Percentiles rank a stretch among this genome's conserved stretches.
Conservation (phyloP, 305 asterid species). For the Rubia balearica region DNA sequence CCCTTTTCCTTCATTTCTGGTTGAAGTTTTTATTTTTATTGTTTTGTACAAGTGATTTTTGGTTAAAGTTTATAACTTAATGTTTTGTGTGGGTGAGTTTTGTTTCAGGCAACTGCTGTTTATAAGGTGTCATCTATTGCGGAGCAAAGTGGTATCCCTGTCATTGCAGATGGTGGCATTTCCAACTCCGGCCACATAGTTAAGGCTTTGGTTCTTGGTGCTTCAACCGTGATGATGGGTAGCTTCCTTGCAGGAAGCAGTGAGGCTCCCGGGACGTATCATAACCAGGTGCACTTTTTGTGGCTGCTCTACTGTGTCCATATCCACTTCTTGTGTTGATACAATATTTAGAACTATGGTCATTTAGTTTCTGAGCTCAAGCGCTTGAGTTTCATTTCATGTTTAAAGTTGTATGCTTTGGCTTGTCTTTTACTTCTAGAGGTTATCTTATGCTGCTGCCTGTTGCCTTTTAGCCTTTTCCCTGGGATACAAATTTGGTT, state of each 20-base stretch:
- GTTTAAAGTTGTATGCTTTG: background rate
- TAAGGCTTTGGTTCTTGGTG: constrained; percentile 86
- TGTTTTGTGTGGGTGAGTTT: background rate
- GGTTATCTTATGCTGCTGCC: background rate
- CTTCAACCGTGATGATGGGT: constrained; percentile 99
- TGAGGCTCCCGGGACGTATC: constrained; percentile 86
- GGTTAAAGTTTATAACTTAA: no score
- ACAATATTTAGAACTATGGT: background rate
- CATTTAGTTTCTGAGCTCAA: background rate
- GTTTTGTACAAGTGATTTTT: no score
- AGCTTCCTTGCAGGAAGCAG: constrained; percentile 90
- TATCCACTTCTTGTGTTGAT: background rate
- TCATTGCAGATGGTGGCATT: constrained; percentile 96
- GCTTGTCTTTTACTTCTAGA: background rate
- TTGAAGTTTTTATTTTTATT: background rate
- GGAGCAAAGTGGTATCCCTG: constrained; percentile 59
- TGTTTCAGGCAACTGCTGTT: constrained; percentile 80
- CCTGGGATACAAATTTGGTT: no score
- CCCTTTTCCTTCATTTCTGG: background rate
- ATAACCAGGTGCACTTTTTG: constrained; percentile 41
- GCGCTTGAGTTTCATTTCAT: background rate
- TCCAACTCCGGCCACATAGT: constrained; percentile 95
- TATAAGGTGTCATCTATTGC: constrained; percentile 90
- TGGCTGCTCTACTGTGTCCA: background rate
- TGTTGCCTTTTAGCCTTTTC: background rate